Conservation (phyloP, 805 yeast species). For the Sugiyamaella qingdaonensis region DNA sequence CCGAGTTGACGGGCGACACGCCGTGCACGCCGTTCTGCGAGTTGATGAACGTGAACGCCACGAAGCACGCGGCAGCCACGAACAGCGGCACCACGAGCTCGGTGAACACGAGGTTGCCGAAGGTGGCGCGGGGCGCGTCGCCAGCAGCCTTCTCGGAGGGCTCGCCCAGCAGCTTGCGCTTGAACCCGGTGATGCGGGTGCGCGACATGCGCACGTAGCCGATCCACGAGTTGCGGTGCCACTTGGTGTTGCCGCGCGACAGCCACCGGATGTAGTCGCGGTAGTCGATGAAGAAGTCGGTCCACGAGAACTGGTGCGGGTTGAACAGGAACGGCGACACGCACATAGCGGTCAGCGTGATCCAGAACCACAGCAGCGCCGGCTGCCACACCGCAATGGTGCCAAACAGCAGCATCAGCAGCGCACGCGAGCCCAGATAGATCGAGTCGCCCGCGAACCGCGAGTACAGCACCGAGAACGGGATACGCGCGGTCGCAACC, state of each 20-base stretch:
- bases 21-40: slow-evolving; percentile 75
- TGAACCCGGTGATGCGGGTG: slow-evolving; percentile 89
- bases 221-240: slow-evolving; percentile 75
- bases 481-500: slow-evolving; percentile 77
- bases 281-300: slow-evolving; percentile 93
- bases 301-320: slow-evolving; percentile 97
- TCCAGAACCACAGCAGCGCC: slow-evolving; percentile 96
- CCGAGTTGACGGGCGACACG: slow-evolving; percentile 46
- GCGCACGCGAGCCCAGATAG: slow-evolving; percentile 68
- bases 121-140: slow-evolving; percentile 70
- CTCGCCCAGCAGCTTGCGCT: slow-evolving; percentile 64
- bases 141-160: slow-evolving; percentile 61
- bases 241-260: slow-evolving; percentile 67
- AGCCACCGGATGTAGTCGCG: slow-evolving; percentile 89
- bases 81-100: slow-evolving; percentile 73
- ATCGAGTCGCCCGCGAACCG: slow-evolving; percentile 73
- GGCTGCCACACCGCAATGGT: slow-evolving; percentile 89
- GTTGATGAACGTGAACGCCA: slow-evolving; percentile 77
- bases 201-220: slow-evolving; percentile 69
- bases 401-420: slow-evolving; percentile 69
- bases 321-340: slow-evolving; percentile 93
- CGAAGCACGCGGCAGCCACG: slow-evolving; percentile 61
- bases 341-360: slow-evolving; percentile 79
- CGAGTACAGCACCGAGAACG: slow-evolving; percentile 68
- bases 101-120: slow-evolving; percentile 71